Percentiles rank a stretch among this genome's conserved stretches.
phyloP scores from a whole-genome alignment of 2,329 filamentous ascomycete genomes.

The Cyphellophora attinorum region DNA sequence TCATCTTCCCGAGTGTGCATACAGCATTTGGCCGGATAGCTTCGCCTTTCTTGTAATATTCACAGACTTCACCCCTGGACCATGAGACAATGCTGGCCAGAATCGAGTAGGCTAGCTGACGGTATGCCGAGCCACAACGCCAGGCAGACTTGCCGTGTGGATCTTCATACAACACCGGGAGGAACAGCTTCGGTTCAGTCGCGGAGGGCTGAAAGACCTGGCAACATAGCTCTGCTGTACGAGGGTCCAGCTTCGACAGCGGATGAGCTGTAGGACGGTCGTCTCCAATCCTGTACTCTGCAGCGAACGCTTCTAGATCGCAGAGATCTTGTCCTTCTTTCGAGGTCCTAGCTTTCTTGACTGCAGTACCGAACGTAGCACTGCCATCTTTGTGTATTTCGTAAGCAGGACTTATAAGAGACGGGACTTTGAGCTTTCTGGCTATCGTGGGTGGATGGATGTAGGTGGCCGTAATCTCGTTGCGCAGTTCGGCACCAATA shows the following conservation, averaged over 20 bases:
- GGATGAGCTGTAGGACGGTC: not conserved
- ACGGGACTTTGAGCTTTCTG: slow-evolving; percentile 23
- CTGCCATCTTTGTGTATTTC: slow-evolving; percentile 25
- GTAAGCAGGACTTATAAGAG: slow-evolving; percentile 29
- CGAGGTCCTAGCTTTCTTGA: slow-evolving; percentile 22
- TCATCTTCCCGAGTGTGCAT: too few species aligned
- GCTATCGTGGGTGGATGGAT: slow-evolving; percentile 19
- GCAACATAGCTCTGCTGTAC: slow-evolving; percentile 41
- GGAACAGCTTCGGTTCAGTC: slow-evolving; percentile 43
- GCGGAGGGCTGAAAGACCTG: slow-evolving; percentile 25
- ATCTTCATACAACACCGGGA: slow-evolving; percentile 54
- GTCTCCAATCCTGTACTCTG: slow-evolving; percentile 23
- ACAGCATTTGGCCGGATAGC: too few species aligned
- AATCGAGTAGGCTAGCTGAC: slow-evolving; percentile 48
- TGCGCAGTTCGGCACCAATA: not conserved
- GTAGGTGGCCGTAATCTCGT: slow-evolving; percentile 5
- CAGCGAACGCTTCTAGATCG: slow-evolving; percentile 23
- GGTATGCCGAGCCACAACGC: slow-evolving; percentile 41
- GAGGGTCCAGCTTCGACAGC: slow-evolving; percentile 33
- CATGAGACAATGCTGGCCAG: too few species aligned
- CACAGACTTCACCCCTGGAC: too few species aligned
- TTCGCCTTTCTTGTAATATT: too few species aligned
- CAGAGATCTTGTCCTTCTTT: slow-evolving; percentile 9
- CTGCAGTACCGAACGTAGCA: slow-evolving; percentile 14
- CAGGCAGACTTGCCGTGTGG: slow-evolving; percentile 48